phyloP scores from a whole-genome alignment of 2,329 filamentous ascomycete genomes.

The Phaeosphaeriaceae sp. region DNA sequence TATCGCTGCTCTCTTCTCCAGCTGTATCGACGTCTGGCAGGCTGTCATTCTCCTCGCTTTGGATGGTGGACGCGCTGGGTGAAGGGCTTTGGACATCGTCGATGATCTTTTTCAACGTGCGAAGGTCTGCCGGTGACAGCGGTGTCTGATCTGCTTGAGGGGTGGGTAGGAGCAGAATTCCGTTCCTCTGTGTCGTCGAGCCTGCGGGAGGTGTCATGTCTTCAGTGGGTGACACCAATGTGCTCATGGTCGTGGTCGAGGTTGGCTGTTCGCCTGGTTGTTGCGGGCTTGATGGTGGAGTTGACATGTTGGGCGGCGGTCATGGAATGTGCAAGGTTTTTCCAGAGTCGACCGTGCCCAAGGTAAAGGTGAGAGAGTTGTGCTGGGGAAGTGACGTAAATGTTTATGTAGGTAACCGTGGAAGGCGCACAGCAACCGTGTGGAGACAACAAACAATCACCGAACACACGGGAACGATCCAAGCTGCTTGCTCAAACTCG shows the following conservation, averaged over 20 bases:
- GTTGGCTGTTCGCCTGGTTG: background rate
- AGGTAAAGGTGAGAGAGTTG: background rate
- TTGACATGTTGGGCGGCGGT: background rate
- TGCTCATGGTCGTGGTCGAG: too few relatives aligned
- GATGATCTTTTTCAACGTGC: slow-evolving; percentile 17
- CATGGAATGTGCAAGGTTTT: background rate
- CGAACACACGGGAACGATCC: background rate
- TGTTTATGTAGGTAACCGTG: background rate
- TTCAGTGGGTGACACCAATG: background rate
- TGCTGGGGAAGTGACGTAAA: background rate
- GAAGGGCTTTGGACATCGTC: slow-evolving; percentile 6
- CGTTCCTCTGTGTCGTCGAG: background rate
- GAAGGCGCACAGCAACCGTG: background rate
- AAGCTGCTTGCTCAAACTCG: background rate
- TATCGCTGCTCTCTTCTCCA: background rate
- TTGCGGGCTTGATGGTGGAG: background rate
- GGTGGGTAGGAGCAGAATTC: background rate
- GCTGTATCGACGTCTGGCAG: background rate
- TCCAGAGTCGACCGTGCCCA: too few relatives aligned
- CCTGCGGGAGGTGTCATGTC: slow-evolving; percentile 2
- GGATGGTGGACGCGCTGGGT: background rate
- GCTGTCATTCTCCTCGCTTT: background rate
- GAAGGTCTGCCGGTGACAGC: slow-evolving; percentile 18
- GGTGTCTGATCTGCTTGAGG: background rate
- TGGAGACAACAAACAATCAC: background rate